A percentile compares a stretch with the other conserved stretches of the same genome.
These are phyloP conservation scores for Phlebiopsis gigantea DNA, from an alignment of 768 basidiomycete species.

Conservation along the genomic window DNA sequence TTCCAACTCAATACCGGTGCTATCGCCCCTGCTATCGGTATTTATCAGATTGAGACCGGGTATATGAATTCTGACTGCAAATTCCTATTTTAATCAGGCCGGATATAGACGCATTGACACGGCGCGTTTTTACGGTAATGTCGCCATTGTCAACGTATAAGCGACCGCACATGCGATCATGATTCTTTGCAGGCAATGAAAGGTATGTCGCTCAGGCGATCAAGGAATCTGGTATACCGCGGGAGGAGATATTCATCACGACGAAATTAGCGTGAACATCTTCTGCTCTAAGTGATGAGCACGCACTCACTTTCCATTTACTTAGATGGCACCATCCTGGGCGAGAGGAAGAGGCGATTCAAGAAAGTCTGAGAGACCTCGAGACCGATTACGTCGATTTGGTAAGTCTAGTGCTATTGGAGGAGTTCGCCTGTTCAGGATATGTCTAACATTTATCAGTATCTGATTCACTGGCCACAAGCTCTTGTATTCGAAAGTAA, in stretches of 20 bases:
- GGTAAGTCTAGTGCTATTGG: neutral
- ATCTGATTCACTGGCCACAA: slow-evolving; percentile 49
- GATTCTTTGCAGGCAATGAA: slow-evolving; percentile 20
- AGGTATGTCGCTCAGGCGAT: slow-evolving; percentile 20
- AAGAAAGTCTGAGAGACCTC: slow-evolving; percentile 24
- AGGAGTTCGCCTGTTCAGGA: neutral
- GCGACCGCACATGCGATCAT: neutral
- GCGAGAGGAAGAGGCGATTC: slow-evolving; percentile 23
- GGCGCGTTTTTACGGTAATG: slow-evolving; percentile 26
- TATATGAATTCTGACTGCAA: slow-evolving; percentile 4
- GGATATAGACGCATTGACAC: slow-evolving; percentile 27
- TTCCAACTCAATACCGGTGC: slow-evolving; percentile 39
- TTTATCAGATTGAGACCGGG: slow-evolving; percentile 12
- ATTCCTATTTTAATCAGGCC: slow-evolving; percentile 5
- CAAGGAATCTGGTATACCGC: slow-evolving; percentile 49
- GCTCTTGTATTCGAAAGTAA: slow-evolving; percentile 27
- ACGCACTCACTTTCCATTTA: neutral
- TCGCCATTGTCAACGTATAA: neutral
- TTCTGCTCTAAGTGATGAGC: neutral
- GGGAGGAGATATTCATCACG: slow-evolving; percentile 67
- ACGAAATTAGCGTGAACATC: slow-evolving; percentile 37
- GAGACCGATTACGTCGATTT: slow-evolving; percentile 29
- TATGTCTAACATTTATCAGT: slow-evolving; percentile 14
- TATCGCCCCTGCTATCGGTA: slow-evolving; percentile 38
- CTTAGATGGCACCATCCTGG: slow-evolving; percentile 35